A percentile compares a stretch with the other conserved stretches of the same genome.
phyloP scores from a whole-genome alignment of 257 asterid genomes.

The Ilex aquifolium region DNA sequence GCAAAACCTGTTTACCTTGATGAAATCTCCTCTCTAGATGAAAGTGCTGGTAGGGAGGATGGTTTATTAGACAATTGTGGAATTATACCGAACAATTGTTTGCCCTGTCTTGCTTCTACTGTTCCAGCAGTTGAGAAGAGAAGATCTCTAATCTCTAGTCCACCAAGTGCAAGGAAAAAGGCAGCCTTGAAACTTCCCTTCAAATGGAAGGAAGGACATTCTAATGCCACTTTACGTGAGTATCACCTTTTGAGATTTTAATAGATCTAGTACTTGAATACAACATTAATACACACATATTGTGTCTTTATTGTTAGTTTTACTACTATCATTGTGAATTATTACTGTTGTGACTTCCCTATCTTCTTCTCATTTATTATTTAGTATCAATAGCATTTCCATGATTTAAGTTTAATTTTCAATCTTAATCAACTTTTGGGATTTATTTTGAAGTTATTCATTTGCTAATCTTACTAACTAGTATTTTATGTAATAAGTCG shows the following conservation, averaged over 20 bases:
- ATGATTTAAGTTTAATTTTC: too few relatives aligned
- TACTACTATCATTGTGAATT: too few relatives aligned
- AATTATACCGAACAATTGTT: constrained; percentile 65
- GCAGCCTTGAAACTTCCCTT: constrained; percentile 64
- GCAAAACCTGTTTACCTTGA: constrained; percentile 48
- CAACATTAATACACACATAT: too few relatives aligned
- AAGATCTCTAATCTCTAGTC: constrained; percentile 56
- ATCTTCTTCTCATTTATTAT: too few relatives aligned
- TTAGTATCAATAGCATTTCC: too few relatives aligned
- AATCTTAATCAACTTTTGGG: too few relatives aligned
- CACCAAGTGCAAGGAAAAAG: constrained; percentile 66
- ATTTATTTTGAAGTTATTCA: too few relatives aligned
- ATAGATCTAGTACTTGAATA: too few relatives aligned
- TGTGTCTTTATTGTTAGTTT: too few relatives aligned
- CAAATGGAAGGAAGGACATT: constrained; percentile 84
- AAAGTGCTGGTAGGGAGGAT: constrained; percentile 39
- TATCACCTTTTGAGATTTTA: not conserved
- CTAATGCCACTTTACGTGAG: constrained; percentile 62
- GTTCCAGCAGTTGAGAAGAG: constrained; percentile 62
- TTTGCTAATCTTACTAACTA: too few relatives aligned
- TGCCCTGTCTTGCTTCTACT: constrained; percentile 89
- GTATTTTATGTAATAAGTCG: too few relatives aligned
- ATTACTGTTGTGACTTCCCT: too few relatives aligned
- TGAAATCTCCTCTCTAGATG: constrained; percentile 45
- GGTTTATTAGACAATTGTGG: constrained; percentile 76